Evolutionary conservation across 2,329 filamentous ascomycete genomes (phyloP).

Genomic region (Raffaelea albimanens): DNA sequence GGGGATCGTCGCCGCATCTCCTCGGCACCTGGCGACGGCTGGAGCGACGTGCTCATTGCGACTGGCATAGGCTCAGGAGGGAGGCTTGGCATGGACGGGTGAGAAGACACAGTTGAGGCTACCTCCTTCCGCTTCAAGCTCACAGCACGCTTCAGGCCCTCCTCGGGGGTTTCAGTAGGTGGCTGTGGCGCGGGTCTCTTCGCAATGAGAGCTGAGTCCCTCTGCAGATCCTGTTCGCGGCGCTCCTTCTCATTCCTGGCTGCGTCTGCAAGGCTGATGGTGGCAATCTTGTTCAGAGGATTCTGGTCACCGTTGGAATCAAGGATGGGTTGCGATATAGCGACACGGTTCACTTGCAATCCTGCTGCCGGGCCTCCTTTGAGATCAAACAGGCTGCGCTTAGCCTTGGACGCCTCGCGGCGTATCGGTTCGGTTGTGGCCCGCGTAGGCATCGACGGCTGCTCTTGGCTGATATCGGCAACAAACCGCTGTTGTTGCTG

Average conservation of each 20-base stretch:
- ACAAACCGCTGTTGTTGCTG: too few species aligned
- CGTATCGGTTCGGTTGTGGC: conserved; percentile 15
- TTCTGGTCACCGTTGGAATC: conserved; percentile 26
- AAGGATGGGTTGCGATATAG: conserved; percentile 42
- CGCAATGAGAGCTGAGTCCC: conserved; percentile 22
- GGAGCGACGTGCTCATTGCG: conserved; percentile 34
- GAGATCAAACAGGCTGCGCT: conserved; percentile 17
- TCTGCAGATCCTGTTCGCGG: conserved; percentile 23
- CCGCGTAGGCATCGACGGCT: conserved; percentile 24
- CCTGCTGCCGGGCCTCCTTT: conserved; percentile 18
- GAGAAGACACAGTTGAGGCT: conserved; percentile 16
- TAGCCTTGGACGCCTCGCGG: background rate
- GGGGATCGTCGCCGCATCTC: conserved; percentile 44
- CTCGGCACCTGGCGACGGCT: conserved; percentile 41
- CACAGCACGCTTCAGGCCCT: conserved; percentile 22
- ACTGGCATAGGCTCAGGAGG: conserved; percentile 20
- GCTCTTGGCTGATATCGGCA: too few species aligned
- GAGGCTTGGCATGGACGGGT: conserved; percentile 9
- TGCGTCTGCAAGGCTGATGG: conserved; percentile 40
- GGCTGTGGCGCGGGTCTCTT: conserved; percentile 27
- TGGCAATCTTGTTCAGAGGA: conserved; percentile 34
- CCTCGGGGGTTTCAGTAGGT: conserved; percentile 22
- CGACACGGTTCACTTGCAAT: conserved; percentile 22
- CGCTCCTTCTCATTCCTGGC: conserved; percentile 35
- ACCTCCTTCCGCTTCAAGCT: conserved; percentile 30